phyloP scores from a whole-genome alignment of 495 filamentous ascomycete species.

The Aspergillus olivimuriae region DNA sequence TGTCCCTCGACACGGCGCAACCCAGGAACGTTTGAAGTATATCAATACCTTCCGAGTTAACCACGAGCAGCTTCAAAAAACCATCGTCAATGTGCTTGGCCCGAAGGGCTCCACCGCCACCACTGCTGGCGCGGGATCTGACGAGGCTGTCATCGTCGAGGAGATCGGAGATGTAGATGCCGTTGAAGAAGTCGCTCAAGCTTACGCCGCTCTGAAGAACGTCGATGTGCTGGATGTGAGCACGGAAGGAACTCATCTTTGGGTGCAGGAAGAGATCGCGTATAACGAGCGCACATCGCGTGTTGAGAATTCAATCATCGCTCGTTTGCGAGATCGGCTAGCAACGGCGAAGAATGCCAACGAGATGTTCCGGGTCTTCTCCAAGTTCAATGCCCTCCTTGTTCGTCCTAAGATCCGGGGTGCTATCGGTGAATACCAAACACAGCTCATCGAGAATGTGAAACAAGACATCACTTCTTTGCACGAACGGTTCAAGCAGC shows the following conservation, averaged over 20 bases:
- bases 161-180: conserved; percentile 97
- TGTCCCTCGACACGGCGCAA: conserved; percentile 69
- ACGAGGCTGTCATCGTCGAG: conserved; percentile 68
- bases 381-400: conserved; percentile 98
- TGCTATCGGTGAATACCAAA: conserved; percentile 95
- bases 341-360: conserved; percentile 94
- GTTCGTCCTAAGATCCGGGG: conserved; percentile 96
- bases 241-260: conserved; percentile 77
- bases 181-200: conserved; percentile 92
- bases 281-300: conserved; percentile 96
- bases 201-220: conserved; percentile 86
- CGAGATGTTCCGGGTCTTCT: conserved; percentile 99
- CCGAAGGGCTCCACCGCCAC: conserved; percentile 48
- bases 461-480: conserved; percentile 88
- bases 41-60: conserved; percentile 90
- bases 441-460: conserved; percentile 93
- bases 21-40: conserved; percentile 85
- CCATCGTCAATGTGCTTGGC: conserved; percentile 90
- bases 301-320: conserved; percentile 98
- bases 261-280: conserved; percentile 85
- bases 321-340: conserved; percentile 82
- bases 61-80: conserved; percentile 93
- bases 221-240: conserved; percentile 94
- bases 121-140: conserved; percentile 41
- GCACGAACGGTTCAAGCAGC: conserved; percentile 96